These are phyloP conservation scores for Chaetomium strumarium DNA, from an alignment of 2,329 filamentous ascomycete genomes.

Conservation along the genomic window DNA sequence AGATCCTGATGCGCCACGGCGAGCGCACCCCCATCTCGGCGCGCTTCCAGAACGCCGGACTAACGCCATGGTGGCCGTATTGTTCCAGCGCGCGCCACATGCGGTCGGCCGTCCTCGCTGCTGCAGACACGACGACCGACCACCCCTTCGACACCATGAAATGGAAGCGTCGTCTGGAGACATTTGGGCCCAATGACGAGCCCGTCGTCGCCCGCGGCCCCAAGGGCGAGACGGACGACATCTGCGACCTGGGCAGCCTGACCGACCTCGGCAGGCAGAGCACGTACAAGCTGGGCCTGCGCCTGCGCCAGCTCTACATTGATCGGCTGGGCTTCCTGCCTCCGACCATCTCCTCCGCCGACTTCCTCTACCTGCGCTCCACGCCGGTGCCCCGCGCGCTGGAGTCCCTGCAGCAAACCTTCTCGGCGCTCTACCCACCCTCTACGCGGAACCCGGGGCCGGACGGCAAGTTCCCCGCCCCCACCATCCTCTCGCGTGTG, in stretches of 20 bases:
- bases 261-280: conserved; percentile 70
- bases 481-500: conserved; percentile 60
- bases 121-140: conserved; percentile 28
- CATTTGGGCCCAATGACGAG: conserved; percentile 66
- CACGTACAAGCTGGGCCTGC: conserved; percentile 61
- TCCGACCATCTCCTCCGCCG: conserved; percentile 41
- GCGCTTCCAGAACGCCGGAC: conserved; percentile 76
- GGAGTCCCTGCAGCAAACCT: conserved; percentile 70
- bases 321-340: conserved; percentile 70
- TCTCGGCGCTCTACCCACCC: conserved; percentile 67
- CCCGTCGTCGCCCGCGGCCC: conserved; percentile 64
- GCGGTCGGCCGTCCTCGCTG: conserved; percentile 45
- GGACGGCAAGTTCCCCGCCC: conserved; percentile 44
- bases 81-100: conserved; percentile 72
- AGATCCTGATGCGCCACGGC: conserved; percentile 76
- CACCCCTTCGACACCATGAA: conserved; percentile 42
- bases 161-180: conserved; percentile 73
- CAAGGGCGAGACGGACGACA: conserved; percentile 62
- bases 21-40: conserved; percentile 78
- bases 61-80: conserved; percentile 79
- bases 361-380: conserved; percentile 65
- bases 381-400: conserved; percentile 71
- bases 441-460: conserved; percentile 30
- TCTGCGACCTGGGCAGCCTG: conserved; percentile 75
- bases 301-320: conserved; percentile 67